These are phyloP conservation scores for Tuber brumale DNA, from an alignment of 495 filamentous ascomycete genomes.

Conservation along the genomic window DNA sequence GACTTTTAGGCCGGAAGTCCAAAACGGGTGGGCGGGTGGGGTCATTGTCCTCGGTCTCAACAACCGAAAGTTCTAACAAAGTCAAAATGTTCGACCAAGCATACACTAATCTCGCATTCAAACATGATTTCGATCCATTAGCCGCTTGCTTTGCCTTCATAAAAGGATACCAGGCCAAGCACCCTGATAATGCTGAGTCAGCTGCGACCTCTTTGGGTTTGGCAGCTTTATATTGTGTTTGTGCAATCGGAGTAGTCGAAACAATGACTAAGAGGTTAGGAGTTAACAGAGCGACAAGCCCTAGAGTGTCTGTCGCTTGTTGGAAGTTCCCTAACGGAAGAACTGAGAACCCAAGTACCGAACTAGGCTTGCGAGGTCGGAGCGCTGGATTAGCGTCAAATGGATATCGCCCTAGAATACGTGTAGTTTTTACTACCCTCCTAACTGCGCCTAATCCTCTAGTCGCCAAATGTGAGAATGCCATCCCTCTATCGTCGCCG, in stretches of 20 bases:
- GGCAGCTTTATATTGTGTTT: slow-evolving; percentile 88
- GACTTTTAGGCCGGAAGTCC: slow-evolving; percentile 71
- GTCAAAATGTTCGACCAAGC: slow-evolving; percentile 97
- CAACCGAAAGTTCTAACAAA: slow-evolving; percentile 60
- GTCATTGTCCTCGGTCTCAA: slow-evolving; percentile 63
- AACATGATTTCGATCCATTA: slow-evolving; percentile 45
- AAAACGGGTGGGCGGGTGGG: slow-evolving; percentile 66
- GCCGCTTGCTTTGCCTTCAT: slow-evolving; percentile 78
- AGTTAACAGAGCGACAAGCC: slow-evolving; percentile 89
- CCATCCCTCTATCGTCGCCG: slow-evolving; percentile 94
- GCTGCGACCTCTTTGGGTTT: slow-evolving; percentile 83
- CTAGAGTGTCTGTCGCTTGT: slow-evolving; percentile 77
- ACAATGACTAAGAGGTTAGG: slow-evolving; percentile 94
- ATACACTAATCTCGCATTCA: slow-evolving; percentile 81
- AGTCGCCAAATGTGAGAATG: slow-evolving; percentile 93
- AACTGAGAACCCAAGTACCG: slow-evolving; percentile 84
- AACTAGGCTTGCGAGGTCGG: slow-evolving; percentile 81
- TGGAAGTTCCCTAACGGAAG: slow-evolving; percentile 88
- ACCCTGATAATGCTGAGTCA: slow-evolving; percentile 85
- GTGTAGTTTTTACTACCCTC: slow-evolving; percentile 76
- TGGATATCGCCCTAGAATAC: slow-evolving; percentile 89
- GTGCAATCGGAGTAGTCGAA: slow-evolving; percentile 88
- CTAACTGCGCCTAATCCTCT: slow-evolving; percentile 79
- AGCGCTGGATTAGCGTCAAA: slow-evolving; percentile 51
- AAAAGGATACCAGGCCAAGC: slow-evolving; percentile 93